Evolutionary conservation across 2,329 filamentous ascomycete species (phyloP).

Genomic region (Phoma sp.): DNA sequence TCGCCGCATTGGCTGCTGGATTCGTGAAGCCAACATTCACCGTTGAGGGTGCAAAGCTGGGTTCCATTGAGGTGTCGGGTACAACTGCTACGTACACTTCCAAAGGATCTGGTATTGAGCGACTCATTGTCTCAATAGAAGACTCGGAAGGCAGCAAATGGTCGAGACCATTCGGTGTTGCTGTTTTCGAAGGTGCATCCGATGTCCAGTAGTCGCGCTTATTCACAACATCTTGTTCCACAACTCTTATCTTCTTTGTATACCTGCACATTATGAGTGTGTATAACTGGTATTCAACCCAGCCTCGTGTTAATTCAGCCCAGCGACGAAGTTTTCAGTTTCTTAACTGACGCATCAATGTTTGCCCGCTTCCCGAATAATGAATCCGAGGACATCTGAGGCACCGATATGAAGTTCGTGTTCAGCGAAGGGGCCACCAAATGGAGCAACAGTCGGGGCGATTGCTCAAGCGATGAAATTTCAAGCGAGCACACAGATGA

Average conservation of each 20-base stretch:
- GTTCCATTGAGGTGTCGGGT: slow-evolving; percentile 10
- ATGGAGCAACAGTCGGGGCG: slow-evolving; percentile 52
- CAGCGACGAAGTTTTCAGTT: slow-evolving; percentile 51
- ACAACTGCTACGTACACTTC: slow-evolving; percentile 19
- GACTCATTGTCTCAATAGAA: slow-evolving; percentile 11
- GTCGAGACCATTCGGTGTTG: slow-evolving; percentile 18
- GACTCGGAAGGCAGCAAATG: slow-evolving; percentile 22
- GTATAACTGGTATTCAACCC: too few relatives aligned
- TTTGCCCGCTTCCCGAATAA: slow-evolving; percentile 52
- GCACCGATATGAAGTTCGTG: slow-evolving; percentile 49
- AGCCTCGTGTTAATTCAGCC: neutral
- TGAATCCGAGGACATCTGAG: slow-evolving; percentile 50
- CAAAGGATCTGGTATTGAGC: slow-evolving; percentile 14
- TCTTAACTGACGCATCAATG: slow-evolving; percentile 47
- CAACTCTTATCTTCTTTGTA: neutral
- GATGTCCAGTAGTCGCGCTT: neutral
- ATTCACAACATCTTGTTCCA: neutral
- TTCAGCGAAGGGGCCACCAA: slow-evolving; percentile 54
- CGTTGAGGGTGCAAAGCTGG: slow-evolving; percentile 18
- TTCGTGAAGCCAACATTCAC: slow-evolving; percentile 20
- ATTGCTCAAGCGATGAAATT: slow-evolving; percentile 45
- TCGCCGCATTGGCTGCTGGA: slow-evolving; percentile 27
- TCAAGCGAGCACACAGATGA: slow-evolving; percentile 53
- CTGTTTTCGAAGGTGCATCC: slow-evolving; percentile 20
- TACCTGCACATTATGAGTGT: too few relatives aligned